Evolutionary conservation across 371 early-diverging fungal species (phyloP).

Genomic region (Nematocida sp.): DNA sequence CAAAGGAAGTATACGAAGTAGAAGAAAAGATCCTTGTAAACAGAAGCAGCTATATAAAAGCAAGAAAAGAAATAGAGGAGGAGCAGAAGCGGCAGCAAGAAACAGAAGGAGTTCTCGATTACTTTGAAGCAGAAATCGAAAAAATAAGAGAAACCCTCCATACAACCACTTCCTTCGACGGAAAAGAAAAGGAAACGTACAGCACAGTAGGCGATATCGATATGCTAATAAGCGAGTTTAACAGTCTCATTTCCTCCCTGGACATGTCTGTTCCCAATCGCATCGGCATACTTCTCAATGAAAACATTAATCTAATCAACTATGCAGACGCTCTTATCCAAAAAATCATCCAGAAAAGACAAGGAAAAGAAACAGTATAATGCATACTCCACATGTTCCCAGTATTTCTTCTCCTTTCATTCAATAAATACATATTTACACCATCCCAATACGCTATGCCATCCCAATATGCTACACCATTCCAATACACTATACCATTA

Average conservation of each 20-base stretch:
- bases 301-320: slow-evolving; percentile 47
- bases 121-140: slow-evolving; percentile 51
- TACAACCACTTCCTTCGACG: neutral
- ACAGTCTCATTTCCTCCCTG: slow-evolving; percentile 15
- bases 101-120: slow-evolving; percentile 41
- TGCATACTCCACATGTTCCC: too few relatives aligned
- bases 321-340: slow-evolving; percentile 24
- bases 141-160: slow-evolving; percentile 35
- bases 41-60: slow-evolving; percentile 32
- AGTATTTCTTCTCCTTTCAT: too few relatives aligned
- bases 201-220: slow-evolving; percentile 32
- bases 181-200: neutral
- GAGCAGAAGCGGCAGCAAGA: slow-evolving; percentile 48
- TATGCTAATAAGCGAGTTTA: slow-evolving; percentile 34
- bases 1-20: slow-evolving; percentile 43
- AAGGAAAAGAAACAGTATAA: neutral
- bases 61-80: slow-evolving; percentile 38
- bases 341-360: neutral
- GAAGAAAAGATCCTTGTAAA: slow-evolving; percentile 34
- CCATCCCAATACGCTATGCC: too few relatives aligned
- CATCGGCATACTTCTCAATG: slow-evolving; percentile 45
- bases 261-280: slow-evolving; percentile 30
- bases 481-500: too few relatives aligned
- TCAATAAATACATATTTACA: too few relatives aligned
- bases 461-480: too few relatives aligned